phyloP scores from a whole-genome alignment of 192 early-diverging fungal species.

The Linnemannia schmuckeri region DNA sequence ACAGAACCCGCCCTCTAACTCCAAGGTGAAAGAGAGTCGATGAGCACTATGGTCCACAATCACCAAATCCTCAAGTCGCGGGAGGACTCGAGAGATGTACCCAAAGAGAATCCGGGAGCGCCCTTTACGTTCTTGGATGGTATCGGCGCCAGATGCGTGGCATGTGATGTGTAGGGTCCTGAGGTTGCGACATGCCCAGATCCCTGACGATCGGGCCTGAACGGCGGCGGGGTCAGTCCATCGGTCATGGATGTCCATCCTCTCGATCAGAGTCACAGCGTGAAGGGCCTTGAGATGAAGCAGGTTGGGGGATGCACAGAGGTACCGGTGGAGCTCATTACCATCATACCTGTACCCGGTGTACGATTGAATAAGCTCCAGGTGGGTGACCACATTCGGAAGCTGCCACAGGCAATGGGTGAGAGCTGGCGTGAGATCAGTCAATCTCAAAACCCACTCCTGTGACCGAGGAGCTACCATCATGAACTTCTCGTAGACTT shows the following conservation, averaged over 20 bases:
- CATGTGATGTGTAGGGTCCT: background rate
- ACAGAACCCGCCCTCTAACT: background rate
- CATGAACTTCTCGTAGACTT: background rate
- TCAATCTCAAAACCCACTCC: background rate
- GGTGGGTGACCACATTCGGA: background rate
- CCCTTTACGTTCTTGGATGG: background rate
- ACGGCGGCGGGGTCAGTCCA: background rate
- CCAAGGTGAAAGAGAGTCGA: background rate
- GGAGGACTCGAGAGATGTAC: background rate
- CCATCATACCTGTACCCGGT: background rate
- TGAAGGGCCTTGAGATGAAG: background rate
- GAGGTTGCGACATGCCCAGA: background rate
- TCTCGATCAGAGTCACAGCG: background rate
- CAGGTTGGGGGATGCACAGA: background rate
- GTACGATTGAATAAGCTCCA: background rate
- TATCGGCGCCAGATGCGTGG: background rate
- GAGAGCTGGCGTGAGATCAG: background rate
- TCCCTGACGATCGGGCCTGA: background rate
- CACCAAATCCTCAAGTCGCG: background rate
- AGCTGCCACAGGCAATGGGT: background rate
- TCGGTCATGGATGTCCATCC: conserved; percentile 1
- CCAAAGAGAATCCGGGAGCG: background rate
- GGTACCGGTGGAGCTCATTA: background rate
- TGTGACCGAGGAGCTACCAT: background rate
- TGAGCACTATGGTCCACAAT: background rate